Evolutionary conservation across 2,329 filamentous ascomycete species (phyloP).

Genomic region (Amauroascus verrucosus): DNA sequence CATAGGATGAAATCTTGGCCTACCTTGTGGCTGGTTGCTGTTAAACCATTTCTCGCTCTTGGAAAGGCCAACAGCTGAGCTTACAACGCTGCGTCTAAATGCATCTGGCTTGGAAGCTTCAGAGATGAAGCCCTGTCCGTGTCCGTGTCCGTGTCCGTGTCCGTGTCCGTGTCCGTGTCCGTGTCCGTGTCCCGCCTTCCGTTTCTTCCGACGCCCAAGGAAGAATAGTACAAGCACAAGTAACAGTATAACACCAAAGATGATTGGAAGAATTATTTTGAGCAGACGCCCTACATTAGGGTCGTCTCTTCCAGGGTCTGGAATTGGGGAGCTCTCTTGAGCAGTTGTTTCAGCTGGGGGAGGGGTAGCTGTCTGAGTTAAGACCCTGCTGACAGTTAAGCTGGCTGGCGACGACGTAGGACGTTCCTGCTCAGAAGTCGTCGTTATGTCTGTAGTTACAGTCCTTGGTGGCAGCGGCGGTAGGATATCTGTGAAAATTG

Average conservation of each 20-base stretch:
- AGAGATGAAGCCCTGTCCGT: not conserved
- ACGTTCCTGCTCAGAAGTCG: not conserved
- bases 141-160: too few species aligned
- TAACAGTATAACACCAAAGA: conserved; percentile 4
- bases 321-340: not conserved
- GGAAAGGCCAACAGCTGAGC: not conserved
- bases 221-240: conserved; percentile 1
- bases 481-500: too few species aligned
- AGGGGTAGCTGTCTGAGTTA: not conserved
- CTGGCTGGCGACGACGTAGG: not conserved
- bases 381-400: not conserved
- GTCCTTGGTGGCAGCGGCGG: too few species aligned
- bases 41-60: not conserved
- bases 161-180: too few species aligned
- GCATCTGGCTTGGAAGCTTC: not conserved
- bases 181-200: not conserved
- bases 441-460: not conserved
- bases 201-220: conserved; percentile 2
- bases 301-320: not conserved
- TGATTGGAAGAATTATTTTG: conserved; percentile 1
- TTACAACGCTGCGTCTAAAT: not conserved
- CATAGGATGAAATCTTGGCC: too few species aligned
- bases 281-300: not conserved
- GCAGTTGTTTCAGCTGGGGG: not conserved
- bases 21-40: not conserved